Evolutionary conservation across 2,329 filamentous ascomycete species (phyloP), one percentile per base, ranked within the genome.

Genomic region (Blastomyces percursus): DNA sequence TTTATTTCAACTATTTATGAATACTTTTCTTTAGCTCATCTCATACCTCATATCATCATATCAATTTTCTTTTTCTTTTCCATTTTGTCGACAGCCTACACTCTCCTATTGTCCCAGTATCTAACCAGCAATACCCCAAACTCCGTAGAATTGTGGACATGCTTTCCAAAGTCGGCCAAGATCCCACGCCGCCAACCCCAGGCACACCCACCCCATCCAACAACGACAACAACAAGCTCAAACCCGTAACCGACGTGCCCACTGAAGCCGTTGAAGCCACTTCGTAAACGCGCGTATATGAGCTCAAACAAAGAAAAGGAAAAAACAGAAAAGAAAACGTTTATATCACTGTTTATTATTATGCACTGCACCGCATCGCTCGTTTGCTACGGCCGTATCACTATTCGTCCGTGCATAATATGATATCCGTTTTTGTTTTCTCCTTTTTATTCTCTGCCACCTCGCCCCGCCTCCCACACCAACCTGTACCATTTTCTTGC

Each of bases 141-240:
- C 35, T 6, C 35, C 30, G 46, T 62, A 77, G 75, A 67, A 72
- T 77, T 51, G 70, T 77, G 65, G 71, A 71, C 61, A 73, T 77
- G 64, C 70, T 77, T 42, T 71, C 72, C 32, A 68, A 74, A 56
- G 63, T 74, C 44, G 46, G 52, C 27, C 50, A 60, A 12, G 61
- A 60, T 60, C 35, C 44, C 58, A 35, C 64, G 11, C 51, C 63
- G 40, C 32, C 24, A 16, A 55, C 61, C n/a, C 50, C 63, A n/a
- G 52, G 42, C 19, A 60, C 54, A 4, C 54, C 63, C 27, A 58
- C 8, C 55, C 32, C 55, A 56, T 27, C 63, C 51, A 58, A 30
- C 54, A 54, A 54, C 50, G 24, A 30, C 50, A 52, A 52, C 51
- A 54, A 32, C 51, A 54, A 54, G 14, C 9, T n/a, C 27, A 54